Evolutionary conservation across 1,284 basidiomycete genomes (phyloP), one percentile per base, ranked within the genome.

Genomic region (Ustilago esculenta): DNA sequence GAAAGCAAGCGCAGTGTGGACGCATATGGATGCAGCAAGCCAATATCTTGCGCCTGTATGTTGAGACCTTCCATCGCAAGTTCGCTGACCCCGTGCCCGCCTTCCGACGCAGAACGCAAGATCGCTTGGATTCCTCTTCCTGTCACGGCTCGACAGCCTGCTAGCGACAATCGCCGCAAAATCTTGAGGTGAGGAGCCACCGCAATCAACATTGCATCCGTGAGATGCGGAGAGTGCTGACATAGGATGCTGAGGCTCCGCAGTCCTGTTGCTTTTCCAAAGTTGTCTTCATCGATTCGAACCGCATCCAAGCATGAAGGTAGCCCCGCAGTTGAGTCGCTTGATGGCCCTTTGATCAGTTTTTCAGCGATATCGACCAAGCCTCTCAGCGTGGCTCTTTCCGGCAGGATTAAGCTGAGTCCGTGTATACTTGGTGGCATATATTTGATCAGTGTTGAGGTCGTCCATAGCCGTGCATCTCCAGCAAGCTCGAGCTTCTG

Each of bases 41-140:
- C 33, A 1, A 73, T 37, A 23, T 67, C 71, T 23, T 47, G 50
- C 9, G 61, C 57, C 17, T 51, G 51, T 2, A 71, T 63, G 30
- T 71, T 59, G 42, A 81, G 56, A 4, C 74, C 69, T 47, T 81
- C 79, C 36, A 81, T 58, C 2, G 74, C 67, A 11, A 81, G 67
- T 15, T 75, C 67, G 6, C 45, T 55, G 5, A 81, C 41, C 6
- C 55, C 53, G 1, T 14, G 21, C 6, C 46, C 42, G 27, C 33
- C 33, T 10, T 42, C n/a, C n/a, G 37, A 35, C 23, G 59, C 57
- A 9, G 21, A 30, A 4, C 58, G 55, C 2, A 77, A 61, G 15
- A 80, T 43, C 2, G 72, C 41, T 17, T 57, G 41, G 14, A 81
- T 57, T 5, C 76, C 79, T 4, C 45, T 25, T 12, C 66, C 72